phyloP scores from a whole-genome alignment of 805 yeast genomes.

The Candida gorgasii region DNA sequence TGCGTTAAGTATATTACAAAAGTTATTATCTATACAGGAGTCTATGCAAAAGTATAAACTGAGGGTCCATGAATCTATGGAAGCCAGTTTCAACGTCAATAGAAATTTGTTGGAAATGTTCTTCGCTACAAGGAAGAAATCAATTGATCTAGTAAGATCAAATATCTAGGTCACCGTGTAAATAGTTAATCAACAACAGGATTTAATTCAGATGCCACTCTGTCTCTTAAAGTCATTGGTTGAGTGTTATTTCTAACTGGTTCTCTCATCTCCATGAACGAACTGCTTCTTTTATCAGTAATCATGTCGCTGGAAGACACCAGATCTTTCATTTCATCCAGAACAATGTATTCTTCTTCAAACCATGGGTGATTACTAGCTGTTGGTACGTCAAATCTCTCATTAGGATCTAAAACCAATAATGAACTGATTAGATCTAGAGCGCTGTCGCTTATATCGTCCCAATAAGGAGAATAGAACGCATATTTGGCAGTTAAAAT shows the following conservation, averaged over 20 bases:
- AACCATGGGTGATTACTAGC: conserved; percentile 50
- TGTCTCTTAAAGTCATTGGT: conserved; percentile 28
- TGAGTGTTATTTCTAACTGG: conserved; percentile 26
- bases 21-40: conserved; percentile 18
- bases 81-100: conserved; percentile 20
- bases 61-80: conserved; percentile 20
- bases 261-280: conserved; percentile 15
- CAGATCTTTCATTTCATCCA: not conserved
- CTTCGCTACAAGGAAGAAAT: conserved; percentile 15
- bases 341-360: conserved; percentile 7
- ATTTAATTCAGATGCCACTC: conserved; percentile 24
- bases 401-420: conserved; percentile 53
- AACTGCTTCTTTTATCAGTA: conserved; percentile 12
- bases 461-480: conserved; percentile 81
- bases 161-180: conserved; percentile 3
- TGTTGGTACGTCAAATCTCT: conserved; percentile 41
- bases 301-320: conserved; percentile 1
- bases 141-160: conserved; percentile 3
- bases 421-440: conserved; percentile 65
- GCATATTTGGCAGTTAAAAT: conserved; percentile 67
- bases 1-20: conserved; percentile 20
- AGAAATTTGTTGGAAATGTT: conserved; percentile 21
- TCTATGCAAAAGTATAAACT: conserved; percentile 14
- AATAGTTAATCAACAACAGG: conserved; percentile 5
- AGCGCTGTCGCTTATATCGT: conserved; percentile 62